These are phyloP conservation scores for Rhizoclosmatium globosum DNA, from an alignment of 192 early-diverging fungal species.

Conservation along the genomic window DNA sequence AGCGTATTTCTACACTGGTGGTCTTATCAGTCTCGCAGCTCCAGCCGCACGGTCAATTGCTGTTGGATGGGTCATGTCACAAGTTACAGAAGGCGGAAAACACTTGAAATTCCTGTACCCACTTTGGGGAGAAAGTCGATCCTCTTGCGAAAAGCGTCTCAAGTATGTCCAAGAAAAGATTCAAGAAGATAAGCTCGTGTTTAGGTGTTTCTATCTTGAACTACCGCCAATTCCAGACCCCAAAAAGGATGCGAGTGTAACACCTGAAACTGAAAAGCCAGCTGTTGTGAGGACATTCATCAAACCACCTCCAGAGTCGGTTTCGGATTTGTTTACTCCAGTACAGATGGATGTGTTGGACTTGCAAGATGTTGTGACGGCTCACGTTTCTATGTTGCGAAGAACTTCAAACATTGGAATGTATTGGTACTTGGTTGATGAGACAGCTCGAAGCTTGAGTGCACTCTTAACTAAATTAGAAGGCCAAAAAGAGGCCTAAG, in stretches of 20 bases:
- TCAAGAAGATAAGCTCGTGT: constrained; percentile 34
- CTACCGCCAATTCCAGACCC: not conserved
- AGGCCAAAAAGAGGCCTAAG: too few relatives aligned
- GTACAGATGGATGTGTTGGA: not conserved
- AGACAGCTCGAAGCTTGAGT: constrained; percentile 2
- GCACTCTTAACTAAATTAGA: not conserved
- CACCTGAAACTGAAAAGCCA: not conserved
- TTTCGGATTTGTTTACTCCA: constrained; percentile 15
- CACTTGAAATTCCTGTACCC: constrained; percentile 62
- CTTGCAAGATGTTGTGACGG: constrained; percentile 21
- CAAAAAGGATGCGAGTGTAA: not conserved
- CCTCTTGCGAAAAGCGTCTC: constrained; percentile 32
- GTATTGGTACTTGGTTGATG: constrained; percentile 36
- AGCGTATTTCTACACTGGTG: constrained; percentile 50
- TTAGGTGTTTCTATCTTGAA: constrained; percentile 50
- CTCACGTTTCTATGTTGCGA: constrained; percentile 25
- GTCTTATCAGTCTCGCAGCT: constrained; percentile 40
- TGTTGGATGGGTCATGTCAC: constrained; percentile 49
- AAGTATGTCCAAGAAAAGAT: constrained; percentile 35
- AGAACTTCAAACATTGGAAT: constrained; percentile 18
- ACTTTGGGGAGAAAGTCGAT: constrained; percentile 55
- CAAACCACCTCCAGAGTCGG: constrained; percentile 19
- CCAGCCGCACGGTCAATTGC: constrained; percentile 51
- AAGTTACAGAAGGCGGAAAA: constrained; percentile 51
- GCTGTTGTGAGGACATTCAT: constrained; percentile 21